A percentile compares a stretch with the other conserved stretches of the same genome.
phyloP scores from a whole-genome alignment of 257 asterid species.

The Hygrophila difformis region DNA sequence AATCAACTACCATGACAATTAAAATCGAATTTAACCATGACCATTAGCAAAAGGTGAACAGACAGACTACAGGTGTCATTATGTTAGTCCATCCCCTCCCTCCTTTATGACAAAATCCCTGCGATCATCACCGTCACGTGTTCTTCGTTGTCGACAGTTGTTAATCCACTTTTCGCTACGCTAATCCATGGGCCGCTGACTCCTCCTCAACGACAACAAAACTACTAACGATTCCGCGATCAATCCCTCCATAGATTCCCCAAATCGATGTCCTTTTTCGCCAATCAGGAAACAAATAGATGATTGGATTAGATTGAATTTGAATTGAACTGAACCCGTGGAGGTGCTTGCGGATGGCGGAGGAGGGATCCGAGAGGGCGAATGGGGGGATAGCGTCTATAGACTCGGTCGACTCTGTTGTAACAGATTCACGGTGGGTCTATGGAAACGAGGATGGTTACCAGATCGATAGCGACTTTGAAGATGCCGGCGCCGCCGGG shows the following conservation, averaged over 20 bases:
- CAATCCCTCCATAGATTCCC: too few relatives aligned
- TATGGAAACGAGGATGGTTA: neutral
- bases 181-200: neutral
- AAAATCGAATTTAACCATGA: too few relatives aligned
- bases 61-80: too few relatives aligned
- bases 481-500: neutral
- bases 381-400: neutral
- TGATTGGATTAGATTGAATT: too few relatives aligned
- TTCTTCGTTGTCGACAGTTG: neutral
- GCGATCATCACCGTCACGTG: neutral
- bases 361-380: neutral
- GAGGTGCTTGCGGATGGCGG: neutral
- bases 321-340: too few relatives aligned
- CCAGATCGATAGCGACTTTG: neutral
- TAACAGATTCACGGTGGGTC: constrained; percentile 2
- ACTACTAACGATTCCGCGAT: too few relatives aligned
- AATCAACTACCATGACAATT: too few relatives aligned
- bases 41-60: too few relatives aligned
- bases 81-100: too few relatives aligned
- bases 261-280: too few relatives aligned
- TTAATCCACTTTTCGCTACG: neutral
- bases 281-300: too few relatives aligned
- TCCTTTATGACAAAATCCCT: too few relatives aligned
- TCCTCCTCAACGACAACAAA: neutral
- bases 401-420: neutral